Evolutionary conservation across 2,329 filamentous ascomycete genomes (phyloP), one percentile per base, ranked within the genome.

Genomic region (Colletotrichum euphorbiae): DNA sequence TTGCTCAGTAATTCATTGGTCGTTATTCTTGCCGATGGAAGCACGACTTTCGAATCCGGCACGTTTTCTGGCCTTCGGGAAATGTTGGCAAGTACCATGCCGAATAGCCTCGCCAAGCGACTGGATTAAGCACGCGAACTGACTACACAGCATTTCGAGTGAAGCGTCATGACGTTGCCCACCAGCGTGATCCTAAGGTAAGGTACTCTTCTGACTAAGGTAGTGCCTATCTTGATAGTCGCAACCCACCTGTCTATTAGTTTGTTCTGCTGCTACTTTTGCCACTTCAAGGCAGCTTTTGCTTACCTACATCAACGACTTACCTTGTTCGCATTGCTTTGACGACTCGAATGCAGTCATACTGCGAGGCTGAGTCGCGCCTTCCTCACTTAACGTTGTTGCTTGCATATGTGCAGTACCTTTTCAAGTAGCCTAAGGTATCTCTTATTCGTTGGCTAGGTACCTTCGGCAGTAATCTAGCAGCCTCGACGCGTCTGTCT

Each of bases 141-240:
- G 21, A 38, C 38, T 56, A 19, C 52, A 43, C 36, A 6, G 24
- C 38, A n/a, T 42, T 40, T 28, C 17, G 24, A 55, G 33, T 55
- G 17, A 40, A 12, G 17, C 24, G 33, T 55, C 38, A 56, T 42
- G 52, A 56, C 52, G 52, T 56, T 56, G 51, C n/a, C 52, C 0
- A 54, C 51, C 51, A 38, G 11, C 11, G 9, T 38, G 2, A 11
- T 38, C 33, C 33, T 38, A 15, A n/a, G n/a, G n/a, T n/a, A n/a
- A n/a, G n/a, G n/a, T n/a, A n/a, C 7, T 8, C 36, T 38, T 15
- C 36, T 38, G 11, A 38, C 15, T 38, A n/a, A n/a, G n/a, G n/a
- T n/a, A 15, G 9, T 38, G 36, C 9, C 13, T 38, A 12, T 38
- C 13, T 15, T 38, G 9, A 15, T 11, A 38, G 4, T 15, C 36